Conservation (phyloP, 176 grass and related monocot species). For the Otatea glauca region DNA sequence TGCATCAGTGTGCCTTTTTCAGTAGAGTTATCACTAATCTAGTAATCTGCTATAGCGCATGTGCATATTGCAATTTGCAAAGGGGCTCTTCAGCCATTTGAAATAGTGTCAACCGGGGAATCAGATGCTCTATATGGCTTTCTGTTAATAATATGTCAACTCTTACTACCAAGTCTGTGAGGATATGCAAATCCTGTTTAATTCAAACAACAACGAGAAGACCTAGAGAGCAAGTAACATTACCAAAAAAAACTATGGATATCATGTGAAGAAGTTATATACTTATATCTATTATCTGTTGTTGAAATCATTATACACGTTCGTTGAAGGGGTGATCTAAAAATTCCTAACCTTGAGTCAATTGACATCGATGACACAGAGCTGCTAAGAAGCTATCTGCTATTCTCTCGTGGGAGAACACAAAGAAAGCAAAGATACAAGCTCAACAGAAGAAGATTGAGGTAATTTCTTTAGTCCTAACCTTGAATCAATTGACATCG, state of each 20-base stretch:
- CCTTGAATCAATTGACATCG: too few species aligned
- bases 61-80: background rate
- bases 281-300: background rate
- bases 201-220: too few species aligned
- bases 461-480: too few species aligned
- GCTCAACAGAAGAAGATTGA: too few species aligned
- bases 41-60: background rate
- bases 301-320: background rate
- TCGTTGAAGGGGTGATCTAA: background rate
- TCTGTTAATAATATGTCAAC: constrained; percentile 9
- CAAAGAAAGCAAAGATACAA: constrained; percentile 21
- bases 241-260: too few species aligned
- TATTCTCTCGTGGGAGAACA: constrained; percentile 86
- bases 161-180: background rate
- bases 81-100: constrained; percentile 13
- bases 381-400: constrained; percentile 67
- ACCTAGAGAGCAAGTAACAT: too few species aligned
- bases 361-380: constrained; percentile 41
- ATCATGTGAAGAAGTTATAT: background rate
- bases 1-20: background rate
- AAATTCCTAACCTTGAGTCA: background rate
- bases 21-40: background rate
- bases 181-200: background rate
- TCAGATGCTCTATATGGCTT: background rate
- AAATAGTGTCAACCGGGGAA: constrained; percentile 4